Evolutionary conservation across 768 basidiomycete genomes (phyloP).

Genomic region (Crucibulum laeve): DNA sequence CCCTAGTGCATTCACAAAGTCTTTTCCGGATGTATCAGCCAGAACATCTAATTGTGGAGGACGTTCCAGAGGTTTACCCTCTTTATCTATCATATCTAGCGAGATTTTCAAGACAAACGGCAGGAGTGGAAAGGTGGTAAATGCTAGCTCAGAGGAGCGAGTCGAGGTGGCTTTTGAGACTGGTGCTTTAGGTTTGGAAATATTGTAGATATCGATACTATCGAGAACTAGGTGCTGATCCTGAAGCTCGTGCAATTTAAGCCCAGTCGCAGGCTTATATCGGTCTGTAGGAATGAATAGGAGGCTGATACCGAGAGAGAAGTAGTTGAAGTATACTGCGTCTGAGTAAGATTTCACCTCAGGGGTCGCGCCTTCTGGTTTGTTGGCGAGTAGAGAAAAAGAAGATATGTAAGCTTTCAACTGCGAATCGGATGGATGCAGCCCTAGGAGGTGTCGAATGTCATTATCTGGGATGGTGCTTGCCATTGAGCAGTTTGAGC

Average conservation of each 20-base stretch:
- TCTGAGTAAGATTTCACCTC: conserved; percentile 80
- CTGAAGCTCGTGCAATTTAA: conserved; percentile 28
- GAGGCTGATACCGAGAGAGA: conserved; percentile 73
- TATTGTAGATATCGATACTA: conserved; percentile 82
- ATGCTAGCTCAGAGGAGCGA: conserved; percentile 46
- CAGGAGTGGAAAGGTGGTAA: conserved; percentile 50
- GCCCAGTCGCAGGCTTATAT: conserved; percentile 51
- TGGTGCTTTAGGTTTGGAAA: conserved; percentile 24
- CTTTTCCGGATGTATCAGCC: conserved; percentile 61
- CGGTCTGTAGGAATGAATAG: conserved; percentile 65
- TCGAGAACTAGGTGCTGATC: conserved; percentile 55
- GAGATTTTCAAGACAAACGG: conserved; percentile 47
- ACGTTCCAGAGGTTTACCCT: conserved; percentile 29
- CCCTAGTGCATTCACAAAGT: conserved; percentile 70
- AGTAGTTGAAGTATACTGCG: conserved; percentile 84
- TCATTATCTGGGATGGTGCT: conserved; percentile 11
- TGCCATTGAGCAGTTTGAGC: no score
- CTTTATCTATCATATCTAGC: conserved; percentile 25
- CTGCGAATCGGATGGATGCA: conserved; percentile 40
- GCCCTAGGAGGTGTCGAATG: conserved; percentile 40
- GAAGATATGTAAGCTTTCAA: conserved; percentile 38
- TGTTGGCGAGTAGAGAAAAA: conserved; percentile 21
- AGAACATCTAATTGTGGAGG: conserved; percentile 38
- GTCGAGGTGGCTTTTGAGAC: conserved; percentile 29
- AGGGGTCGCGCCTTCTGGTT: conserved; percentile 29